These are phyloP conservation scores for Nothopassalora personata DNA, from an alignment of 2,329 filamentous ascomycete genomes.

Conservation along the genomic window DNA sequence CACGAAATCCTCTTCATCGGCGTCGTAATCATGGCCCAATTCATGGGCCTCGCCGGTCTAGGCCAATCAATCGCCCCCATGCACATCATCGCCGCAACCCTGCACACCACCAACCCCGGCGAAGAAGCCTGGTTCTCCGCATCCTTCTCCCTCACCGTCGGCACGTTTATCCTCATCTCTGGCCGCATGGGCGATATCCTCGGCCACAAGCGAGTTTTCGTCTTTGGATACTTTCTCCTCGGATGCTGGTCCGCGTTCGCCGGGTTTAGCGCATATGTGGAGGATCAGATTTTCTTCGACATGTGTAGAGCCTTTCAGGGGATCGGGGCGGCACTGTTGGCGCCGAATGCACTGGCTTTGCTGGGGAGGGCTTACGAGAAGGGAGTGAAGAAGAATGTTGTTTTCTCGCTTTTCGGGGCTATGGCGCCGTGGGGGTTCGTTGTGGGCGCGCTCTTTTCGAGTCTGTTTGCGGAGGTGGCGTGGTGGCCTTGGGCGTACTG, in stretches of 20 bases:
- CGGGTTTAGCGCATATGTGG: conserved; percentile 35
- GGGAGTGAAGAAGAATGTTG: conserved; percentile 36
- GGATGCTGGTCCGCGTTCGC: conserved; percentile 39
- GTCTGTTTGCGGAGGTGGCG: conserved; percentile 30
- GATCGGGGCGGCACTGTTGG: conserved; percentile 34
- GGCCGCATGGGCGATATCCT: conserved; percentile 41
- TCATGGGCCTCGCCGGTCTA: conserved; percentile 26
- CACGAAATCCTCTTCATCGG: conserved; percentile 25
- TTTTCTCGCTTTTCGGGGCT: conserved; percentile 36
- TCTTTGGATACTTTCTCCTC: conserved; percentile 37
- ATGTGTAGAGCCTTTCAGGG: conserved; percentile 39
- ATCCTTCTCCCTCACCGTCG: conserved; percentile 39
- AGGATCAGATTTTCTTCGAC: conserved; percentile 30
- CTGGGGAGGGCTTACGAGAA: conserved; percentile 33
- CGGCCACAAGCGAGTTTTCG: conserved; percentile 39
- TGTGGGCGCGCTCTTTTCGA: conserved; percentile 31
- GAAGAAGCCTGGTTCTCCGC: conserved; percentile 43
- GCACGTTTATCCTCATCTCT: conserved; percentile 42
- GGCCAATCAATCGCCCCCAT: conserved; percentile 36
- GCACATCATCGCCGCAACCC: conserved; percentile 41
- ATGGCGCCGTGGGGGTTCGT: conserved; percentile 35
- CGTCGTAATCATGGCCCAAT: conserved; percentile 26
- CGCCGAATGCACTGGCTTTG: conserved; percentile 37
- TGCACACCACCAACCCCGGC: conserved; percentile 37
- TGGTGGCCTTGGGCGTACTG: conserved; percentile 36